Base-by-base conservation (phyloP, 2,329 filamentous ascomycete species). In the Mycosphaerella sp. region DNA sequence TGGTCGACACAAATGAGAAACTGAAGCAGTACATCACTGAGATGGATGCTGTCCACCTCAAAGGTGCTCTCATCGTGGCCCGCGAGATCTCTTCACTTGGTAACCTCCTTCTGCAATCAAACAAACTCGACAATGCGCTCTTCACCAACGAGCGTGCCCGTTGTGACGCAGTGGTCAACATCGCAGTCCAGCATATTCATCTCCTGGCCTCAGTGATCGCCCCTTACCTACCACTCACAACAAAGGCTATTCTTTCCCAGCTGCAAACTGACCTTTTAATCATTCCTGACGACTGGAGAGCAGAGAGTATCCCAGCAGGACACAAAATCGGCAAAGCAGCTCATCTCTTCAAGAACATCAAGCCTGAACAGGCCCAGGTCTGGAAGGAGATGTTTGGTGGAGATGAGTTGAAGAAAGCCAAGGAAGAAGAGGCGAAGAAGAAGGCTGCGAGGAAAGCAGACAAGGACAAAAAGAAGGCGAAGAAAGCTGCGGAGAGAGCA, bases 201-300 rank as follows among this genome's bases (percentile, higher is more conserved):
- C 82, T 96, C 28, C 78, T 95, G 42, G 87, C 89, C 17, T 84
- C 81, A 48, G 73, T 95, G 39, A 79, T 90, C 50, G 81, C 82
- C 46, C 90, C 90, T 0, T 96, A 91, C 72, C 87, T 96, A 77
- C 89, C 89, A 36, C 78, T 79, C n/a, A 90, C 86, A 7, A 77
- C 86, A 3, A 78, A 78, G 53, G 81, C 81, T 28, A 95, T 96
- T 61, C 80, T 88, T 58, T 71, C 79, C 56, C 91, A 96, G 73
- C 79, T 97, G 25, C 65, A 76, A 57, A 67, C 70, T 1, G 79
- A 64, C 4, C 59, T 68, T 0, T 62, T 69, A 36, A 67, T 64
- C 59, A 69, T 70, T 37, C 66, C 67, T 3, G 65, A 85, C 56
- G 75, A 73, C 40, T 93, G 87, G 84, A 75, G 80, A 55, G 71